Evolutionary conservation across 805 yeast genomes (phyloP), one percentile per base, ranked within the genome.

Genomic region (Yarrowia divulgata): DNA sequence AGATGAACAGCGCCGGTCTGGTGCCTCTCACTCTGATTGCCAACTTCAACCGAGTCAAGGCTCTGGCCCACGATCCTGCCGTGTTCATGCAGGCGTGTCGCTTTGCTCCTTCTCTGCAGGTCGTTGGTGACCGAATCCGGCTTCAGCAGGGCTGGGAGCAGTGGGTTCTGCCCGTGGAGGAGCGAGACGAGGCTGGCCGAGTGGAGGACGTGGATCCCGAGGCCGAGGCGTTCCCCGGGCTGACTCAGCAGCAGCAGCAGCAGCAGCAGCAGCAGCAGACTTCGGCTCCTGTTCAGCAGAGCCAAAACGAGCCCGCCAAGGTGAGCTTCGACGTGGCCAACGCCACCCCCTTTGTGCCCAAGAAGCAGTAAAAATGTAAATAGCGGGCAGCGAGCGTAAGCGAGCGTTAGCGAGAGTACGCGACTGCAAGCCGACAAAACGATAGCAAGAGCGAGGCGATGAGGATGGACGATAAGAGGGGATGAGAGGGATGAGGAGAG

Each of bases 1-100:
- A 90, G 75, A 90, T 94, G 96, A 86, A 88, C 78, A 74, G 84
- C 58, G 83, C 86, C 70, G 97, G 97, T 34, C 88, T 88, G 83
- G 84, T 93, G 68, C 86, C 88, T 42, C 78, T 92, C 70, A 75
- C 78, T 7, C 83, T 86, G 69, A 83, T 92, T 72, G 87, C 91
- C 70, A 81, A 83, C 70, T 93, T 93, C 79, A 87, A 89, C 81
- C 86, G 97, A 75, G 88, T 94, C 73, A 85, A 88, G 76, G 84
- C 86, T 70, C 80, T 90, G 55, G 84, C 82, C 66, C 89, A 89
- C 67, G 88, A 87, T 73, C 67, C 80, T 45, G 78, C 78, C 40
- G 73, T 86, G 49, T 82, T 91, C 39, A 80, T 83, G 71, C 87
- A 84, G 70, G 87, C 92, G 5, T 80, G 88, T 71, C 78, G 82